Percentiles rank a stretch among this genome's conserved stretches.
Evolutionary conservation across 1,284 basidiomycete genomes (phyloP).

Genomic region (Pseudozyma sp.): DNA sequence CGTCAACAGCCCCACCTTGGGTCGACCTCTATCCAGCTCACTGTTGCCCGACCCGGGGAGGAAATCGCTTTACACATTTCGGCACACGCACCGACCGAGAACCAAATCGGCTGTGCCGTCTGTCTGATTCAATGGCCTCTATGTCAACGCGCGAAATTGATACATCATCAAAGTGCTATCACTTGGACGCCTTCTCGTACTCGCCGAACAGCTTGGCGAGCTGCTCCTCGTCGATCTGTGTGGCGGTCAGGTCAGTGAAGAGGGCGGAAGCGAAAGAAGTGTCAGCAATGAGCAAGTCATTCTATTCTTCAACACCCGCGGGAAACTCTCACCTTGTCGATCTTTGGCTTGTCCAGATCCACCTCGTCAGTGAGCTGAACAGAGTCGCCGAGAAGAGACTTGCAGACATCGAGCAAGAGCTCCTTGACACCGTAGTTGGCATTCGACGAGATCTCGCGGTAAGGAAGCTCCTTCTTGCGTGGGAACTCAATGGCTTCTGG

Average conservation of each 20-base stretch:
- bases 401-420: constrained; percentile 48
- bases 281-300: too few relatives aligned
- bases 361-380: constrained; percentile 45
- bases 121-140: neutral
- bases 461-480: constrained; percentile 48
- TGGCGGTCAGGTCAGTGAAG: neutral
- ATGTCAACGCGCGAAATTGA: neutral
- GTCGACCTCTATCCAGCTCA: too few relatives aligned
- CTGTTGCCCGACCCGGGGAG: too few relatives aligned
- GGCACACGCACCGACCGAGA: too few relatives aligned
- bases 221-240: constrained; percentile 47
- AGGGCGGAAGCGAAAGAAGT: too few relatives aligned
- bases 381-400: constrained; percentile 42
- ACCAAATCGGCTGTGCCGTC: too few relatives aligned
- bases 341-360: constrained; percentile 37
- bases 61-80: too few relatives aligned
- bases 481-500: constrained; percentile 50
- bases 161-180: neutral
- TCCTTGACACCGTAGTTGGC: constrained; percentile 56
- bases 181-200: constrained; percentile 42
- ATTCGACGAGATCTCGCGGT: constrained; percentile 47
- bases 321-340: constrained; percentile 31
- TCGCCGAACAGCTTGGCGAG: constrained; percentile 46
- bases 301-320: neutral
- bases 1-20: too few relatives aligned